Base-by-base conservation (phyloP, 192 early-diverging fungal genomes). In the Backusella liffmaniae region DNA sequence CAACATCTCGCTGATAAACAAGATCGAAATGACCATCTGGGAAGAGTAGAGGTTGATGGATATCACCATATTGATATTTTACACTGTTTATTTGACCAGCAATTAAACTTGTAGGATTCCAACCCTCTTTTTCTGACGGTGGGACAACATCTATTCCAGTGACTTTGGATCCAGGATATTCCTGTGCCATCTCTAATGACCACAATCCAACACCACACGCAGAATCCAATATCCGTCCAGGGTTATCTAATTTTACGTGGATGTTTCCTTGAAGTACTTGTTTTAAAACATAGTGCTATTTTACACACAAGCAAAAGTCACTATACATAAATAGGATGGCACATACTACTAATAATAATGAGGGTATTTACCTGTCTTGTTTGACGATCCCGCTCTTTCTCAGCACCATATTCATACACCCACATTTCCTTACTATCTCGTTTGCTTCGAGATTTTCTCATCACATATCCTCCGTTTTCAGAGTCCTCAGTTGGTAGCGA, bases 91-190 rank as follows among this genome's bases (percentile, higher is more conserved):
- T 41, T 12, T 69, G 67, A 41, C 37, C 37, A 69, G 34, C 37
- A 62, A 7, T 12, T 62, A 62, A 62, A 62, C 13, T 62, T 23
- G 21, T 62, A 29, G 56, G 56, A 29, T 29, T 62, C 49, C 21
- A 70, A 23, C 36, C 21, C 42, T 68, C 56, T 62, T 62, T 62
- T 18, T 76, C 69, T 26, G 49, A 56, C 5, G 77, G 77, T 42
- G 67, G 77, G 7, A 85, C 79, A 39, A 86, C 81, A 44, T 89
- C 88, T 39, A 87, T 80, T 18, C 84, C 88, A 39, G 84, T 85
- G n/a, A 89, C 79, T 23, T 75, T 78, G n/a, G 80, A 76, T 39
- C 81, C 76, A 62, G 86, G 85, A 59, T 84, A 83, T 34, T 84
- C 81, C 42, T 76, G 79, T 18, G 86, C 84, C 84, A 86, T 86